Base-by-base conservation (phyloP, 345 rosid species). In the Dipteronia dyeriana region DNA sequence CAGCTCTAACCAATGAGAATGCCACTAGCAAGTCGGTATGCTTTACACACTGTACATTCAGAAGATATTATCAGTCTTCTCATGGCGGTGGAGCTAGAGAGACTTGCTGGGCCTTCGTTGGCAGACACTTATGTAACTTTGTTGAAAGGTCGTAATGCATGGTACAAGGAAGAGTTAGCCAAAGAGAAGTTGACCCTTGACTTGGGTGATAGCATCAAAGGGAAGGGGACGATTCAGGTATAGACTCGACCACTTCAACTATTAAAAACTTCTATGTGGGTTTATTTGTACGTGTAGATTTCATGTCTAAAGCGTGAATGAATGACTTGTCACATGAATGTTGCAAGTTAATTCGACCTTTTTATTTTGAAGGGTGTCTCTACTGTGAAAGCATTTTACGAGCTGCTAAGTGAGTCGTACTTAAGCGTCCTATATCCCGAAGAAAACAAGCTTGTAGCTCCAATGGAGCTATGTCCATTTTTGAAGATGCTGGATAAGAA, bases 181-280 rank as follows among this genome's bases (percentile, higher is more conserved):
- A 86, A 88, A 80, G 97, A 97, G 7, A 91, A 84, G 45, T 71
- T 96, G 75, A 96, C 78, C 81, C 85, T 90, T 70, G 98, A 94
- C 70, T 92, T 92, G 97, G 99, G 99, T 19, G 99, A 96, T 81
- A 96, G 90, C 73, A 94, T 96, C 79, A 90, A 84, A 19, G 98
- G 99, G 39, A 96, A 96, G 82, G 99, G 99, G 68, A 96, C 91
- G 98, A 96, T 96, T 89, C 99, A 96, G 98, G 99, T 95, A 60
- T 71, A 60, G 34, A 8, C 20, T 43, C 61, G 31, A 20, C 78
- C 22, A 41, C 53, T 47, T 10, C 39, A 29, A 29, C 31, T 29
- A n/a, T n/a, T n/a, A n/a, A n/a, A n/a, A n/a, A n/a, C n/a, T n/a
- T 29, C 2, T 29, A 29, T 29, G 31, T 1, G 31, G 1, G 31